Conservation (phyloP, 163 green algal species). For the Scenedesmus sp. region DNA sequence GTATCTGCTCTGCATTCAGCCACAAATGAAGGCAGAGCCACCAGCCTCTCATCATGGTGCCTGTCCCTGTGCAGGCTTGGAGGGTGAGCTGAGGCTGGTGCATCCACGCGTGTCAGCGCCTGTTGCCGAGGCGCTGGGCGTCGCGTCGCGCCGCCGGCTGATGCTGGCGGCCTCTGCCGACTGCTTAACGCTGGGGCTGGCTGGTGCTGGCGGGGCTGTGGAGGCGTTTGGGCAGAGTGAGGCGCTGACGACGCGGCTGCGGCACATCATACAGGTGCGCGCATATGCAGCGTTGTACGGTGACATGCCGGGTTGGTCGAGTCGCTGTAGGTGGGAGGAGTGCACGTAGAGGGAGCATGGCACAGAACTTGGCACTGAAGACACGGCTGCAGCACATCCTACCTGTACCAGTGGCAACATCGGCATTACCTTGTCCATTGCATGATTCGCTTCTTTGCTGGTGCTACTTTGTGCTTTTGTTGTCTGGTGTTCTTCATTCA, state of each 20-base stretch:
- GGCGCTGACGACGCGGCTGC: constrained; percentile 83
- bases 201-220: constrained; percentile 54
- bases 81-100: constrained; percentile 61
- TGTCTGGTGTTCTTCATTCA: too few relatives aligned
- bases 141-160: constrained; percentile 71
- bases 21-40: too few relatives aligned
- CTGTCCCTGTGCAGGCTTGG: constrained; percentile 25
- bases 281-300: background rate
- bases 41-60: too few relatives aligned
- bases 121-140: constrained; percentile 72
- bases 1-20: too few relatives aligned
- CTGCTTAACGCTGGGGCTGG: constrained; percentile 68
- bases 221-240: constrained; percentile 90
- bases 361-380: background rate
- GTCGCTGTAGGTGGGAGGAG: constrained; percentile 57
- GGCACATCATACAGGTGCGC: constrained; percentile 78
- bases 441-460: too few relatives aligned
- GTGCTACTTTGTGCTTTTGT: too few relatives aligned
- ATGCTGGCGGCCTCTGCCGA: constrained; percentile 75
- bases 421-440: too few relatives aligned
- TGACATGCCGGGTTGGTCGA: too few relatives aligned
- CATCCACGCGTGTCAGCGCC: constrained; percentile 80
- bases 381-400: background rate
- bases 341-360: too few relatives aligned
- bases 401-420: background rate